These are phyloP conservation scores for Babesia sp. DNA, from an alignment of 169 alveolate genomes.

Conservation along the genomic window DNA sequence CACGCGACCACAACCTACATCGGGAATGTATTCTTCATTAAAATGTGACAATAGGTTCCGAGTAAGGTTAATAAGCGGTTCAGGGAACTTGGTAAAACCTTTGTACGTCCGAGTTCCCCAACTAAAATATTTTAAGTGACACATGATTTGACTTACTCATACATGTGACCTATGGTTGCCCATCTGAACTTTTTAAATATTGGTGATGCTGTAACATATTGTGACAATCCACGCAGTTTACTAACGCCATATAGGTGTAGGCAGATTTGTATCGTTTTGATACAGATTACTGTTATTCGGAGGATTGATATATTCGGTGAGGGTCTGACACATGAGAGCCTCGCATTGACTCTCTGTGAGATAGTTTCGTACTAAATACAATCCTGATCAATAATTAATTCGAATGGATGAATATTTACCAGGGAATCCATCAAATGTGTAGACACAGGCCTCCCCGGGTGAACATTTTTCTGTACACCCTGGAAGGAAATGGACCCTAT, in stretches of 20 bases:
- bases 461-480: background rate
- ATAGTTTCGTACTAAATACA: slow-evolving; percentile 40
- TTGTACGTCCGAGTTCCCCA: slow-evolving; percentile 56
- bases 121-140: background rate
- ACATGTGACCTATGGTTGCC: slow-evolving; percentile 68
- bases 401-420: slow-evolving; percentile 5
- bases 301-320: slow-evolving; percentile 60
- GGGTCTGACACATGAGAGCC: slow-evolving; percentile 33
- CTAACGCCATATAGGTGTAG: slow-evolving; percentile 56
- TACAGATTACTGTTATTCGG: slow-evolving; percentile 64
- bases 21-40: slow-evolving; percentile 39
- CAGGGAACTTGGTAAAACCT: slow-evolving; percentile 51
- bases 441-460: slow-evolving; percentile 18
- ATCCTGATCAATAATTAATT: slow-evolving; percentile 14
- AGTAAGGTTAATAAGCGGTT: slow-evolving; percentile 17
- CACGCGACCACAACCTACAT: slow-evolving; percentile 16
- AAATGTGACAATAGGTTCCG: slow-evolving; percentile 24
- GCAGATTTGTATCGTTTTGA: slow-evolving; percentile 19
- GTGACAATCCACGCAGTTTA: background rate
- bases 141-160: slow-evolving; percentile 27
- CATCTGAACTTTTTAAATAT: slow-evolving; percentile 45
- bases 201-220: slow-evolving; percentile 7
- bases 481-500: slow-evolving; percentile 52
- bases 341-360: slow-evolving; percentile 40
- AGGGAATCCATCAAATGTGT: slow-evolving; percentile 61